These are phyloP conservation scores for Aspergillus nomiae DNA, from an alignment of 2,329 filamentous ascomycete genomes.

Conservation along the genomic window DNA sequence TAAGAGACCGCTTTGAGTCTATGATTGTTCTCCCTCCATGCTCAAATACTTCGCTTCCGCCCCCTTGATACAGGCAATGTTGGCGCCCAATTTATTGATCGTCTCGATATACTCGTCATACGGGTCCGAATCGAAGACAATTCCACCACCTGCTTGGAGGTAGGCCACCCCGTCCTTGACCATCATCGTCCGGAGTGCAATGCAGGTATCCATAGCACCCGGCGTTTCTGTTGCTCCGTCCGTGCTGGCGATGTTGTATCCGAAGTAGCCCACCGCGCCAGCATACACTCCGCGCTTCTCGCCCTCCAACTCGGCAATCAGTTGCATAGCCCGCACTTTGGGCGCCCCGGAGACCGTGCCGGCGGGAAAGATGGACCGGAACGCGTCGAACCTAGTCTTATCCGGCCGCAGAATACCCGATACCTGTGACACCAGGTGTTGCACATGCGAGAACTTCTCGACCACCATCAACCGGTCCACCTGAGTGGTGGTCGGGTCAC, in stretches of 20 bases:
- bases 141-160: slow-evolving; percentile 82
- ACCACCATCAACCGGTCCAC: slow-evolving; percentile 95
- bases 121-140: slow-evolving; percentile 90
- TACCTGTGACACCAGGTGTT: slow-evolving; percentile 95
- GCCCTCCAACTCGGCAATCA: slow-evolving; percentile 89
- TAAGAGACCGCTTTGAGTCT: not conserved
- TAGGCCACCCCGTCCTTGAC: slow-evolving; percentile 90
- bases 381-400: slow-evolving; percentile 91
- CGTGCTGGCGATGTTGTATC: slow-evolving; percentile 72
- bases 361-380: slow-evolving; percentile 94
- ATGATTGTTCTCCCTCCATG: slow-evolving; percentile 33
- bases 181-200: slow-evolving; percentile 86
- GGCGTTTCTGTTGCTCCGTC: slow-evolving; percentile 65
- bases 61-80: slow-evolving; percentile 82
- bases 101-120: slow-evolving; percentile 95
- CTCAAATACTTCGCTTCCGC: slow-evolving; percentile 71
- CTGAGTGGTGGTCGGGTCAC: slow-evolving; percentile 82
- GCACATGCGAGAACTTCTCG: slow-evolving; percentile 93
- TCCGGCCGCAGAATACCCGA: slow-evolving; percentile 81
- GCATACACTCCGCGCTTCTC: slow-evolving; percentile 97
- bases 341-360: slow-evolving; percentile 94
- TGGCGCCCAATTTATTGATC: slow-evolving; percentile 91
- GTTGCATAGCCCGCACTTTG: slow-evolving; percentile 94
- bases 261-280: slow-evolving; percentile 95
- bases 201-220: slow-evolving; percentile 89